Evolutionary conservation across 2,329 filamentous ascomycete genomes (phyloP).

Genomic region (Tolypocladium ovalisporum): DNA sequence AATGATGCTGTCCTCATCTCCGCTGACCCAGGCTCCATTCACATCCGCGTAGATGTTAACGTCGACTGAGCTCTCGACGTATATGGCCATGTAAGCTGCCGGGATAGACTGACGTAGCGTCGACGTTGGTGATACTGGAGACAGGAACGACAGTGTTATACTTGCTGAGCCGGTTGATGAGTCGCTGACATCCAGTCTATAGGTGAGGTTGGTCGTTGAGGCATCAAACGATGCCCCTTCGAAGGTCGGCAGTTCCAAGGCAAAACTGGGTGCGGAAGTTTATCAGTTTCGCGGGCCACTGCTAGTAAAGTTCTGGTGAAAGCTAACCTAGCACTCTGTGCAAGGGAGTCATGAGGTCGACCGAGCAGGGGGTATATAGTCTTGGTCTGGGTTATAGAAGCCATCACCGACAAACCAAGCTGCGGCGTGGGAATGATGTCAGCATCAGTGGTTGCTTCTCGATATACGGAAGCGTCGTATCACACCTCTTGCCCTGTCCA

Average conservation of each 20-base stretch:
- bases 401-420: slow-evolving; percentile 41
- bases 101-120: slow-evolving; percentile 72
- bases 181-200: slow-evolving; percentile 22
- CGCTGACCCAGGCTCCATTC: slow-evolving; percentile 75
- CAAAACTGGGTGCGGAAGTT: slow-evolving; percentile 15
- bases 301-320: slow-evolving; percentile 3
- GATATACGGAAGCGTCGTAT: neutral
- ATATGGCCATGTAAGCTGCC: slow-evolving; percentile 66
- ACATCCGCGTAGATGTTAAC: slow-evolving; percentile 57
- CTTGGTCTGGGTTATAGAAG: slow-evolving; percentile 27
- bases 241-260: slow-evolving; percentile 29
- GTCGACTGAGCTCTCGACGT: slow-evolving; percentile 55
- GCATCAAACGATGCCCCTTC: slow-evolving; percentile 35
- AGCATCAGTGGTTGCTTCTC: neutral
- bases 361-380: slow-evolving; percentile 40
- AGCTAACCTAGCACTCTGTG: slow-evolving; percentile 12
- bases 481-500: slow-evolving; percentile 58
- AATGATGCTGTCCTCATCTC: slow-evolving; percentile 57
- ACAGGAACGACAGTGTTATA: slow-evolving; percentile 48
- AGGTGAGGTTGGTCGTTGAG: slow-evolving; percentile 38
- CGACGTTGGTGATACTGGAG: slow-evolving; percentile 71
- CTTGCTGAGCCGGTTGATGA: slow-evolving; percentile 17
- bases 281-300: neutral
- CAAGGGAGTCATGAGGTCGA: slow-evolving; percentile 37
- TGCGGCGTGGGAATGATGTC: slow-evolving; percentile 6